Evolutionary conservation across 345 rosid genomes (phyloP).

Genomic region (Luvunga scandens): DNA sequence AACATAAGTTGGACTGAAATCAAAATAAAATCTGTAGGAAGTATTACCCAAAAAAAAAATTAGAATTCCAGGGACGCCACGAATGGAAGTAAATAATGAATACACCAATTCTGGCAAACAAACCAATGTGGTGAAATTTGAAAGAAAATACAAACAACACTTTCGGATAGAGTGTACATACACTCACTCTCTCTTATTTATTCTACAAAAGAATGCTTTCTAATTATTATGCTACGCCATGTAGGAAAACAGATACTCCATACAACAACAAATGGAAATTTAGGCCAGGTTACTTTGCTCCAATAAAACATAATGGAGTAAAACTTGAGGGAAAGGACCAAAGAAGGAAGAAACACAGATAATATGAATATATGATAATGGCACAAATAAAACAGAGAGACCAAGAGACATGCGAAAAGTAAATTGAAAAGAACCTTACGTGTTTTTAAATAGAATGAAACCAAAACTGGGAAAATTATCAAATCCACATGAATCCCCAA

Average conservation of each 20-base stretch:
- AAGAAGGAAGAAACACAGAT: background rate
- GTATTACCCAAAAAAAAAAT: background rate
- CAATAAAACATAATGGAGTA: background rate
- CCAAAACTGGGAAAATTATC: constrained; percentile 92
- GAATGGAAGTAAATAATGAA: background rate
- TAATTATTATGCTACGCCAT: background rate
- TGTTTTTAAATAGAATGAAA: constrained; percentile 67
- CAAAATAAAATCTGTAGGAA: constrained; percentile 74
- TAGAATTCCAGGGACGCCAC: background rate
- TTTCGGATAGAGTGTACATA: background rate
- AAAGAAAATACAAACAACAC: background rate
- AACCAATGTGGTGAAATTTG: background rate
- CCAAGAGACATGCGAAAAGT: constrained; percentile 5
- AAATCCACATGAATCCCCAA: constrained; percentile 92
- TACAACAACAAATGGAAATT: background rate
- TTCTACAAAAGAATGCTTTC: background rate
- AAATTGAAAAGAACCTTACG: constrained; percentile 45
- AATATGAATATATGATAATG: background rate
- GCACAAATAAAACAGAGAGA: background rate
- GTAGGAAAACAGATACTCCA: background rate
- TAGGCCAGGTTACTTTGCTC: too few species aligned
- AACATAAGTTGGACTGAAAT: constrained; percentile 90
- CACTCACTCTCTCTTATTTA: background rate
- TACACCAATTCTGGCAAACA: background rate
- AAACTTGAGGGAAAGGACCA: background rate